Conservation (phyloP, 2,329 filamentous ascomycete species). For the Penicillium sp. region DNA sequence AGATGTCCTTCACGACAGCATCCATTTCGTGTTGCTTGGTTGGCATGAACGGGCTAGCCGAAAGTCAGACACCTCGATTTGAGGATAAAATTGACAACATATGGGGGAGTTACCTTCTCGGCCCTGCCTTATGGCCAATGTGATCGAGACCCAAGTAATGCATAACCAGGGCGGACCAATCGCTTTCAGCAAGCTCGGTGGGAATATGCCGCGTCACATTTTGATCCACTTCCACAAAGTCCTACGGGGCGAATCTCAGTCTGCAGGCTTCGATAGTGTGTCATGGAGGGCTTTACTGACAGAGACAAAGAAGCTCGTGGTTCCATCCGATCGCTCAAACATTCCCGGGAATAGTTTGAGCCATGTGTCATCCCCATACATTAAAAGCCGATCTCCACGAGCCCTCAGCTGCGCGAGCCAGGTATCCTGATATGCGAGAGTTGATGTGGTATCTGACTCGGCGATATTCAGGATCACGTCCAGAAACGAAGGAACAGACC, state of each 20-base stretch:
- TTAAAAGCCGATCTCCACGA: slow-evolving; percentile 74
- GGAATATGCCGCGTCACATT: slow-evolving; percentile 93
- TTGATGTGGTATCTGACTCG: slow-evolving; percentile 88
- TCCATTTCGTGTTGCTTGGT: slow-evolving; percentile 97
- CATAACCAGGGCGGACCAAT: slow-evolving; percentile 92
- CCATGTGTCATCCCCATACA: slow-evolving; percentile 99
- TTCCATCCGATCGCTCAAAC: slow-evolving; percentile 86
- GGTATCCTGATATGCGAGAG: slow-evolving; percentile 83
- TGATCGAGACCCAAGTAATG: slow-evolving; percentile 96
- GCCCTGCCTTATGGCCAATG: slow-evolving; percentile 95
- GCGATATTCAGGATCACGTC: slow-evolving; percentile 96
- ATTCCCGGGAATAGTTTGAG: slow-evolving; percentile 89
- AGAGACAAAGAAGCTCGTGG: slow-evolving; percentile 96
- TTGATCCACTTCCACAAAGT: slow-evolving; percentile 96
- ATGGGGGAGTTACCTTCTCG: slow-evolving; percentile 61
- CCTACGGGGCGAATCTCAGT: slow-evolving; percentile 52
- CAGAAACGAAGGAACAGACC: slow-evolving; percentile 95
- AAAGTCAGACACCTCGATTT: slow-evolving; percentile 16
- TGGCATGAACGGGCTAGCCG: slow-evolving; percentile 75
- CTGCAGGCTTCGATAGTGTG: background rate
- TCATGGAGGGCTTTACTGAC: slow-evolving; percentile 56
- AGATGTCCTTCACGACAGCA: slow-evolving; percentile 72
- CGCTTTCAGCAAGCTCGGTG: slow-evolving; percentile 69
- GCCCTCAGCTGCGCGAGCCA: slow-evolving; percentile 93
- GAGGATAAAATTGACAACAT: background rate